A percentile compares a stretch with the other conserved stretches of the same genome.
Conservation (phyloP, 345 rosid species). For the Microthlaspi erraticum region DNA sequence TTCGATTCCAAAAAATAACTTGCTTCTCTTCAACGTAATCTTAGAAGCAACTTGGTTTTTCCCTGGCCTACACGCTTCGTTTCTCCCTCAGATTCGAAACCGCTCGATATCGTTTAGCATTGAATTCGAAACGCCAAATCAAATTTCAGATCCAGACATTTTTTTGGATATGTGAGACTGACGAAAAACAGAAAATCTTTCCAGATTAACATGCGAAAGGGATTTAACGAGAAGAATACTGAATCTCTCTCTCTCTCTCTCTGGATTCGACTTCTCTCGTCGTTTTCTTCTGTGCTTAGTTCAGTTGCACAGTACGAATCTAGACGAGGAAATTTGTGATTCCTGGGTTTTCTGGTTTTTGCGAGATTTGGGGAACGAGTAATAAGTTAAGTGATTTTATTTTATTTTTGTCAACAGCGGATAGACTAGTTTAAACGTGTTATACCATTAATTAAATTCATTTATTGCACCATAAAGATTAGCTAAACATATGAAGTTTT, state of each 20-base stretch:
- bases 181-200: constrained; percentile 16
- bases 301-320: constrained; percentile 43
- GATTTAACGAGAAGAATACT: constrained; percentile 12
- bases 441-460: constrained; percentile 14
- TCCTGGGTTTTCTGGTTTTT: constrained; percentile 26
- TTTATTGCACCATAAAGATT: constrained; percentile 19
- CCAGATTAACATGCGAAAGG: constrained; percentile 23
- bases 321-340: constrained; percentile 8
- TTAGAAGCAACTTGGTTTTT: background rate
- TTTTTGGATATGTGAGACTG: constrained; percentile 12
- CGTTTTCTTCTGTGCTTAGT: constrained; percentile 27
- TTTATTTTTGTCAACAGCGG: constrained; percentile 5
- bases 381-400: background rate
- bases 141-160: constrained; percentile 42
- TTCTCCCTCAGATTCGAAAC: constrained; percentile 20
- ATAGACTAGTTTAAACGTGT: constrained; percentile 14
- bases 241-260: constrained; percentile 16
- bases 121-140: constrained; percentile 24
- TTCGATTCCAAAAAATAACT: constrained; percentile 17
- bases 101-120: constrained; percentile 3
- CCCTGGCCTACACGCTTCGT: constrained; percentile 44
- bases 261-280: constrained; percentile 18
- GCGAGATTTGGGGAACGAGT: constrained; percentile 8
- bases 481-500: background rate
- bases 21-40: constrained; percentile 37